Base-by-base conservation (phyloP, 768 basidiomycete genomes). In the Russula ochroleuca region DNA sequence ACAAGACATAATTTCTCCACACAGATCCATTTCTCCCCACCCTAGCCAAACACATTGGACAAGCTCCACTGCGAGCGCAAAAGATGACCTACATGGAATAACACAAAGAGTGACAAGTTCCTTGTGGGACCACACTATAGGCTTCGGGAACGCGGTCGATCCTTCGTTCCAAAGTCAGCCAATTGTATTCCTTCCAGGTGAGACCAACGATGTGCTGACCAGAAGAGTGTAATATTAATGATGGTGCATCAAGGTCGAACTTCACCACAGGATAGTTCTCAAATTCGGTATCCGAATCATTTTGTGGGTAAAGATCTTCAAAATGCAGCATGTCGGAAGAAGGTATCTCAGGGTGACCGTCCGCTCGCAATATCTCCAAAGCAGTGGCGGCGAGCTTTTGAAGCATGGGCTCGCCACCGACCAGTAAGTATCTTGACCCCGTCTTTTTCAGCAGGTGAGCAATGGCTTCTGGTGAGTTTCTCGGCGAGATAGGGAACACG, bases 381-480 rank as follows among this genome's bases (percentile, higher is more conserved):
- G 61, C 55, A 8, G 61, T 14, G 0, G 50, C n/a, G 25, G 68
- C 70, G 2, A 70, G 62, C 25, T 57, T 61, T 48, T 65, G 62
- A 17, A 68, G 57, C 41, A 62, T 64, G 25, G 68, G 66, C 21
- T 72, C 70, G 7, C 57, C 45, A 21, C 67, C 61, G 2, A 67
- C 64, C 55, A 79, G 69, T 37, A 80, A 63, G 49, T 73, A 71
- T 1, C 65, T 64, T 9, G 71, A 52, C 10, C 69, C 69, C 15
- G 75, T 76, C 52, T 71, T 68, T 14, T 59, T 58, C 28, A 72
- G 57, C 1, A 72, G 65, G 28, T 72, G 71, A 9, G 71, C 70
- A 35, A 72, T 49, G 0, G 81, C 83, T 2, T 76, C 74, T 0
- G 78, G 70, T 0, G 80, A 80, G 69, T 80, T 82, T 61, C 78